Evolutionary conservation across 2,329 filamentous ascomycete genomes (phyloP), one percentile per base, ranked within the genome.

Genomic region (Dothideomycetes sp.): DNA sequence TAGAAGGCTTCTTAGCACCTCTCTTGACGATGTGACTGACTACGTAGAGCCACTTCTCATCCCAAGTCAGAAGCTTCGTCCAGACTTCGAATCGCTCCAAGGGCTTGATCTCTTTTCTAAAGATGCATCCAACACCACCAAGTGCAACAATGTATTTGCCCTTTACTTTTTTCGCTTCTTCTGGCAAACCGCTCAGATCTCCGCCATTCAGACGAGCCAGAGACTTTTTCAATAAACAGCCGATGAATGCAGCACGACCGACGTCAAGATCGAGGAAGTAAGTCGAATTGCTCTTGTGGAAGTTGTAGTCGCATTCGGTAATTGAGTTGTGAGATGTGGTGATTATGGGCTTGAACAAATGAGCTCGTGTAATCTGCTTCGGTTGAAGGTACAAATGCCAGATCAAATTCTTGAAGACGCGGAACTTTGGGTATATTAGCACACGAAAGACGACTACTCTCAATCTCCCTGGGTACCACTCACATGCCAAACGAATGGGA

Each of bases 201-300:
- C 59, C 59, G 10, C 47, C 37, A 27, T 60, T 58, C 12, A 61
- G 46, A 10, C 58, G 46, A 2, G 56, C 56, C 25, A 71, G 64
- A 2, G 61, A 67, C 13, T 62, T 65, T 11, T 65, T 60, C 24
- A 71, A 61, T 1, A 72, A 50, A 1, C 61, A 61, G 6, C 78
- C 81, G 39, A 93, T 77, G 7, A 91, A 75, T 49, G 93, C 84
- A 1, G 83, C 83, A 43, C 91, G 82, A 27, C 82, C 78, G 45
- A 89, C 74, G 62, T 94, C 87, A 49, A 93, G 77, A 61, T 94
- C 86, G 49, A 78, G 69, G 58, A 94, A 94, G 67, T 93, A 94
- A 20, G 87, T 94, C 51, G 75, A 78, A 65, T 87, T 85, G 47
- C 79, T 80, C 59, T 88, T 87, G 70, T 89, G 83, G 30, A 86